Percentiles rank a stretch among this genome's conserved stretches.
Evolutionary conservation across 352 stramenopile genomes (phyloP).

Genomic region (Globisporangium megalacanthum): DNA sequence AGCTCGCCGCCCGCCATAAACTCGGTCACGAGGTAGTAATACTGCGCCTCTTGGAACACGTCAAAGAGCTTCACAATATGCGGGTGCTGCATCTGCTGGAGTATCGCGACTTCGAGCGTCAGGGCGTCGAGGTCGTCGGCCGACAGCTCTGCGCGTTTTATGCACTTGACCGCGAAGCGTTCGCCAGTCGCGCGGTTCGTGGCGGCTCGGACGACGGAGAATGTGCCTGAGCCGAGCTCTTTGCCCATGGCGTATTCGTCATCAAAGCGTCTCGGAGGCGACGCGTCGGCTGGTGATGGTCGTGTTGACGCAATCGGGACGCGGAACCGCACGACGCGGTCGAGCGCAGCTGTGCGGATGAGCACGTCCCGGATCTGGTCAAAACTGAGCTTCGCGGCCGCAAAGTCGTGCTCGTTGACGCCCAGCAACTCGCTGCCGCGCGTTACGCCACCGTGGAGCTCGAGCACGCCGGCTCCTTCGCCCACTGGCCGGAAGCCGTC

Average conservation of each 20-base stretch:
- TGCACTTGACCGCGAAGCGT: constrained; percentile 89
- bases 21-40: constrained; percentile 88
- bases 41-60: constrained; percentile 80
- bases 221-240: constrained; percentile 85
- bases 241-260: constrained; percentile 84
- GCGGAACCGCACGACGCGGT: constrained; percentile 60
- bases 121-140: constrained; percentile 76
- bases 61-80: constrained; percentile 93
- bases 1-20: constrained; percentile 83
- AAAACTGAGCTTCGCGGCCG: constrained; percentile 39
- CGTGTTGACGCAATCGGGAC: constrained; percentile 61
- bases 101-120: constrained; percentile 69
- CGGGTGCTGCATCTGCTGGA: constrained; percentile 82
- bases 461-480: constrained; percentile 32
- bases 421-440: constrained; percentile 47
- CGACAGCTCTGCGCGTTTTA: constrained; percentile 80
- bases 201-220: constrained; percentile 83
- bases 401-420: constrained; percentile 73
- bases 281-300: constrained; percentile 26
- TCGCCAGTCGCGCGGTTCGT: constrained; percentile 74
- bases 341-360: constrained; percentile 45
- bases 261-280: constrained; percentile 35
- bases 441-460: constrained; percentile 32
- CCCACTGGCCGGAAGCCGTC: constrained; percentile 68
- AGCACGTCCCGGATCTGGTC: constrained; percentile 69